Conservation (phyloP, 192 early-diverging fungal species). For the Backusella tarrabulga region DNA sequence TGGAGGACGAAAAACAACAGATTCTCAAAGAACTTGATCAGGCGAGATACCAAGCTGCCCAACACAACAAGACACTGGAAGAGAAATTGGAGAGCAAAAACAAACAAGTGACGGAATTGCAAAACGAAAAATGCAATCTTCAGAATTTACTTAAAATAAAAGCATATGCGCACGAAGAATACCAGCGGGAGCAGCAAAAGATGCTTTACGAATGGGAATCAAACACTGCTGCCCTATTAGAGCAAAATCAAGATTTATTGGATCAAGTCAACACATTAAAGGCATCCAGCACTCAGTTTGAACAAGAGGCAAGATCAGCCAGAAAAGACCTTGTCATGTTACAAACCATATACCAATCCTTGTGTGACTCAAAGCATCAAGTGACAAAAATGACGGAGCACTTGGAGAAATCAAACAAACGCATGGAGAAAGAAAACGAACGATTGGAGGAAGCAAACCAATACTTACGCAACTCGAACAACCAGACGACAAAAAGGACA, state of each 20-base stretch:
- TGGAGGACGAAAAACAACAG: not conserved
- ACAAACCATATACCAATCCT: not conserved
- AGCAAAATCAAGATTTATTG: not conserved
- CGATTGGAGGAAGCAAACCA: no score
- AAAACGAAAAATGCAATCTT: not conserved
- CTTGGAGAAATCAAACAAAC: not conserved
- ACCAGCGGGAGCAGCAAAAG: not conserved
- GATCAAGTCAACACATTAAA: not conserved
- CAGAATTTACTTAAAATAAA: not conserved
- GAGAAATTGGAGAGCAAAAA: not conserved
- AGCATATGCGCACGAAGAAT: not conserved
- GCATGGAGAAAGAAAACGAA: no score
- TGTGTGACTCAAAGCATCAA: not conserved
- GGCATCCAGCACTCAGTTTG: not conserved
- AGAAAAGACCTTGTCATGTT: not conserved
- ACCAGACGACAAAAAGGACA: not conserved
- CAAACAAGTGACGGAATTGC: not conserved
- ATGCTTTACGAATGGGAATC: not conserved
- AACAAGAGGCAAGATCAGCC: not conserved
- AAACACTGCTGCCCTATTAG: not conserved
- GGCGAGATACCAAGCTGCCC: not conserved
- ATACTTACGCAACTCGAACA: not conserved
- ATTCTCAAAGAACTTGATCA: not conserved
- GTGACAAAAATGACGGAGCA: not conserved
- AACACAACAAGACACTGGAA: not conserved